Conservation (phyloP, 768 basidiomycete species). For the Lepiota venenata region DNA sequence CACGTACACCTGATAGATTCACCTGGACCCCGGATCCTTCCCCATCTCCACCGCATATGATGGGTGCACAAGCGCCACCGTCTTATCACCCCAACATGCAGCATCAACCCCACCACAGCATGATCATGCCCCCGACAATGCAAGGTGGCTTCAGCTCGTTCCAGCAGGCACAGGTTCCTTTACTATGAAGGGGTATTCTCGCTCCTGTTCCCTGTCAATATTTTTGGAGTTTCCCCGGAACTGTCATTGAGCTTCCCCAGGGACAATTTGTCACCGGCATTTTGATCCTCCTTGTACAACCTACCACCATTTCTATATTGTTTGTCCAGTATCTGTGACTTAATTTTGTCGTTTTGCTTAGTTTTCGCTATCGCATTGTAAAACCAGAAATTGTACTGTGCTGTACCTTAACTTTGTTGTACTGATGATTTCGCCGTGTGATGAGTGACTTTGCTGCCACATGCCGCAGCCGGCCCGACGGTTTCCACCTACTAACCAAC, state of each 20-base stretch:
- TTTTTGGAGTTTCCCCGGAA: too few relatives aligned
- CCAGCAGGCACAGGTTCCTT: conserved; percentile 22
- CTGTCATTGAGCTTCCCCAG: too few relatives aligned
- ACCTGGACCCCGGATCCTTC: conserved; percentile 33
- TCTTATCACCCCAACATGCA: conserved; percentile 13
- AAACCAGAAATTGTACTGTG: too few relatives aligned
- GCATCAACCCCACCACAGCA: background rate
- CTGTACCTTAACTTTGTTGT: too few relatives aligned
- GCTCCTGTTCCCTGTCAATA: background rate
- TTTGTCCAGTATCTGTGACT: background rate
- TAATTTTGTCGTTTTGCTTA: too few relatives aligned
- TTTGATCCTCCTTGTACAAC: too few relatives aligned
- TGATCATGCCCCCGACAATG: conserved; percentile 14
- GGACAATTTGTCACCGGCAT: too few relatives aligned
- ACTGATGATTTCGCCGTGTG: too few relatives aligned
- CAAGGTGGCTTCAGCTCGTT: conserved; percentile 25
- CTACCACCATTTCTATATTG: background rate
- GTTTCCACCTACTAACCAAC: background rate
- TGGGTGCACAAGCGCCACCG: conserved; percentile 6
- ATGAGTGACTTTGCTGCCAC: too few relatives aligned
- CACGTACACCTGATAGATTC: conserved; percentile 21
- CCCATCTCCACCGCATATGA: conserved; percentile 25
- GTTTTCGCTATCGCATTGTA: too few relatives aligned
- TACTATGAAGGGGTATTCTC: background rate
- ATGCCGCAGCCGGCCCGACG: too few relatives aligned